Conservation (phyloP, 306 rosid species). For the Chamaecrista fasciculata region DNA sequence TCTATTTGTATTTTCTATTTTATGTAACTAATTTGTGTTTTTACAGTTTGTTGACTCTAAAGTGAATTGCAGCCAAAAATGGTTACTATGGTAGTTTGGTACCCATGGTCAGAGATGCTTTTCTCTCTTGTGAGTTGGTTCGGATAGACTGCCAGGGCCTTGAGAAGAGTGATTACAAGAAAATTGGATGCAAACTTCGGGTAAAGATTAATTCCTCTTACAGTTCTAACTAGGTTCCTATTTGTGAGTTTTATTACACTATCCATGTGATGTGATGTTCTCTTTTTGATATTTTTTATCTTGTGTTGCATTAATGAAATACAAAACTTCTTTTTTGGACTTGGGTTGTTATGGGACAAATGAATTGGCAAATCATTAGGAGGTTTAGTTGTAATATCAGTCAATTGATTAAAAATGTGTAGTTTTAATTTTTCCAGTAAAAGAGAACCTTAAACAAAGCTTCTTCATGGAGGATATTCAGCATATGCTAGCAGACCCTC, state of each 20-base stretch:
- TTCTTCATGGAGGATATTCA: too few species aligned
- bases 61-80: constrained; percentile 70
- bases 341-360: neutral
- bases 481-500: too few species aligned
- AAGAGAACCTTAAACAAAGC: too few species aligned
- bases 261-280: neutral
- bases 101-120: constrained; percentile 94
- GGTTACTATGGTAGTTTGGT: constrained; percentile 79
- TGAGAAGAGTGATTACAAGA: constrained; percentile 89
- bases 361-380: neutral
- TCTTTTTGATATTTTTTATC: neutral
- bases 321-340: neutral
- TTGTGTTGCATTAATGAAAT: constrained; percentile 6
- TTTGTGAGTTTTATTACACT: neutral
- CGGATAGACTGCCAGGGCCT: constrained; percentile 89
- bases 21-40: neutral
- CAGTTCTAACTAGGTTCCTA: neutral
- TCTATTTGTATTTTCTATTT: constrained; percentile 9
- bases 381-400: neutral
- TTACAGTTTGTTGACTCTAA: constrained; percentile 20
- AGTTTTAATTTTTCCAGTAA: too few species aligned
- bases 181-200: constrained; percentile 93
- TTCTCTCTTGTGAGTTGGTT: constrained; percentile 61
- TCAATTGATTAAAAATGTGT: neutral
- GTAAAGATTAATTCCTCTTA: constrained; percentile 32